Evolutionary conservation across 2,329 filamentous ascomycete species (phyloP), one percentile per base, ranked within the genome.

Genomic region (Chaetomium olivaceum): DNA sequence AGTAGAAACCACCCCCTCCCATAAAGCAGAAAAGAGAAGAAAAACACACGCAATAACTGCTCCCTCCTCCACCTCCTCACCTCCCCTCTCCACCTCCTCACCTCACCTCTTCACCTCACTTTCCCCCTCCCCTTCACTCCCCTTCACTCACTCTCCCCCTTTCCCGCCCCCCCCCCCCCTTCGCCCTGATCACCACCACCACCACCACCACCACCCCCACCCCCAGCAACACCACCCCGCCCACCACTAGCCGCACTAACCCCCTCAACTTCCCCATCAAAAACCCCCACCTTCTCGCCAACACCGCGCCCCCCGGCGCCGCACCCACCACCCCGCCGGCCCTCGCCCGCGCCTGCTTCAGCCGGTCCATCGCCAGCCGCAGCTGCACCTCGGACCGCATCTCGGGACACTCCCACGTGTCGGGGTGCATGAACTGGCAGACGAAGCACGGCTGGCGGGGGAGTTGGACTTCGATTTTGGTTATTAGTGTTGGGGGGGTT

Each of bases 331-430:
- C 33, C 2, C 23, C 39, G 33, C 39, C 51, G 14, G 12, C 51
- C 31, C n/a, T 27, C 21, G n/a, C 46, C 48, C 58, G 4, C 43
- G 14, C 52, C 31, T 51, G 4, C 27, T 50, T 58, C 21, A 72
- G 43, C 61, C 48, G 31, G 58, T 72, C 71, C n/a, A 72, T 56
- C 9, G 68, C 69, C 21, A 72, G 19, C 39, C 71, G 50, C 58
- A 72, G 36, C 11, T 36, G 21, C 19, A 62, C 56, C 48, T 71
- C 67, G 3, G 36, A 56, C 16, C 19, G 31, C 70, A 69, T 68
- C 63, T 71, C 71, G 1, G 71, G 71, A 48, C 71, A 72, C 29
- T 67, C 64, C 70, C 70, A 72, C 9, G 8, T 21, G 11, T 23
- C 21, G 5, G 70, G 70, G 59, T 72, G 71, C 36, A 52, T 12